A percentile compares a stretch with the other conserved stretches of the same genome.
These are phyloP conservation scores for Akanthomyces uredinophilus DNA, from an alignment of 2,329 filamentous ascomycete species.

Conservation along the genomic window DNA sequence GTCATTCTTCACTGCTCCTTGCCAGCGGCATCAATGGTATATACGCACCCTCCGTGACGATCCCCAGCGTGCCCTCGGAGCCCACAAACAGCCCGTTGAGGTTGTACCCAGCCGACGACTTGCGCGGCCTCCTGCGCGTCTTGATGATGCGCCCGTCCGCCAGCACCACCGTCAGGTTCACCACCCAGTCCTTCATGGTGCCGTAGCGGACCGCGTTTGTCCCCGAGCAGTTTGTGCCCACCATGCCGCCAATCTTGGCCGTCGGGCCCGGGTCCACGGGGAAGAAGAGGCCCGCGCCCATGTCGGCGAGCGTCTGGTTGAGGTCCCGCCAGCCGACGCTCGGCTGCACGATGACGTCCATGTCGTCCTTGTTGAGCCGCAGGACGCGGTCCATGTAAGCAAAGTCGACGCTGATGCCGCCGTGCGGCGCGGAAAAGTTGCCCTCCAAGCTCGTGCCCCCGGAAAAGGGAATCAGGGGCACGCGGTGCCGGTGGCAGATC, in stretches of 20 bases:
- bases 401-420: conserved; percentile 87
- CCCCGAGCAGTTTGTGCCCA: conserved; percentile 71
- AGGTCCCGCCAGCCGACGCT: conserved; percentile 89
- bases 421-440: conserved; percentile 82
- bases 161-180: conserved; percentile 75
- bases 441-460: conserved; percentile 84
- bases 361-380: conserved; percentile 74
- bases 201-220: conserved; percentile 78
- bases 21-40: too few relatives aligned
- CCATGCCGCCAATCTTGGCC: conserved; percentile 78
- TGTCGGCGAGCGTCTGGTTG: conserved; percentile 65
- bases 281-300: conserved; percentile 76
- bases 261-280: conserved; percentile 76
- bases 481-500: conserved; percentile 70
- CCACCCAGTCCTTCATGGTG: conserved; percentile 85
- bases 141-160: conserved; percentile 76
- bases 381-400: conserved; percentile 79
- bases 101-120: conserved; percentile 80
- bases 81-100: conserved; percentile 75
- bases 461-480: conserved; percentile 83
- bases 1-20: too few relatives aligned
- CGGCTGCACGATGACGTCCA: conserved; percentile 90
- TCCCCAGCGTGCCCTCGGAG: conserved; percentile 73
- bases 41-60: conserved; percentile 64
- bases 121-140: conserved; percentile 69